Evolutionary conservation across 2,329 filamentous ascomycete species (phyloP), one percentile per base, ranked within the genome.

Genomic region (Helicocarpus griseus): DNA sequence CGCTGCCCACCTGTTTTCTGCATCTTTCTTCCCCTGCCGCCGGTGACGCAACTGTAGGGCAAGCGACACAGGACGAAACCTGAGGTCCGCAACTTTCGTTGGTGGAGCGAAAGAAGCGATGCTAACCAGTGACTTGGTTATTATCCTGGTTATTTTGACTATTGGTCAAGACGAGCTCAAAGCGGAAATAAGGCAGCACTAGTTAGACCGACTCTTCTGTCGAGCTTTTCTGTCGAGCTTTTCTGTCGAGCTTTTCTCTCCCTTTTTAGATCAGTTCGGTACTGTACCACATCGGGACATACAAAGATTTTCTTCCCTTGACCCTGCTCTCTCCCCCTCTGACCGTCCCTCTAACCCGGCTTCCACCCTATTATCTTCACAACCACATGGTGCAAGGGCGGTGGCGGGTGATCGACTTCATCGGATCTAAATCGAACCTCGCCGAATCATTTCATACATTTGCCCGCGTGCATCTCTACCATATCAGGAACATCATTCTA

Each of bases 301-400:
- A 47, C 19, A 31, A 44, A 50, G 39, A 38, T 44, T 50, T 50
- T 44, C n/a, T 29, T 41, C 35, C 39, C 39, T 44, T 50, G 48
- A 44, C 39, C 39, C 21, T 24, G 28, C 19, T n/a, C 29, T 28
- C 9, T 50, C 33, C 21, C n/a, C 29, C 29, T 41, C 29, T 50
- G 48, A 33, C 39, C 36, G 29, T 35, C 24, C 47, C 39, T 50
- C 48, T 19, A 44, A 21, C 48, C 19, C 8, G 26, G 28, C 24
- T 50, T 35, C 31, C 38, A 24, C 38, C 26, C 29, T 36, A 35
- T 50, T 43, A 21, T 39, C 39, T 17, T 50, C 28, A 41, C 48
- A 50, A 26, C 48, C 39, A 50, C 28, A 50, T 50, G 38, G 48
- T 24, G 19, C n/a, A 31, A 35, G 48, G 19, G 48, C 48, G 48